Evolutionary conservation across 1,284 basidiomycete genomes (phyloP), one percentile per base, ranked within the genome.

Genomic region (Vanrija sp.): DNA sequence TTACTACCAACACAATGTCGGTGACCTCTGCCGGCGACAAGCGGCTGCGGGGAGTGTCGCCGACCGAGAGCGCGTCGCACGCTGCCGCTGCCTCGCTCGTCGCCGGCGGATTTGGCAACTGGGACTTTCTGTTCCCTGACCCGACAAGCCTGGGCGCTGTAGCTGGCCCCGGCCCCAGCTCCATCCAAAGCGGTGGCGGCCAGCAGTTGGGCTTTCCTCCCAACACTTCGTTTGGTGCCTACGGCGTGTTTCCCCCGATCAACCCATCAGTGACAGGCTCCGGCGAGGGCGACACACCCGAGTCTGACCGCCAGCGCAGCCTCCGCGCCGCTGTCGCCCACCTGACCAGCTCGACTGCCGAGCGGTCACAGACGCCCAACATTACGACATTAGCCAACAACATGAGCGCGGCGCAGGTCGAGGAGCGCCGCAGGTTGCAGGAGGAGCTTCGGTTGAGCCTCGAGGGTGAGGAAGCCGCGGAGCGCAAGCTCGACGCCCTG

Each of bases 401-500:
- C 43, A 55, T 69, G 61, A 67, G 64, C 3, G 53, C 57, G 3
- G 59, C 54, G 6, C 65, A 72, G 48, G 57, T 72, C n/a, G 65
- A 64, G 38, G 66, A 65, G 55, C 60, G 69, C 26, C 55, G 58
- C 21, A 53, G 57, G 39, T 55, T 66, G 23, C 66, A 70, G 51
- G 63, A 69, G 34, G 61, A 66, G 44, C 50, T 72, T 39, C 62
- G 64, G 25, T 52, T 60, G 49, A 61, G 51, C n/a, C 60, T 72
- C 52, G 55, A 63, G 43, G 63, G 64, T 52, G 58, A 64, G 46
- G 49, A 60, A 51, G 62, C 54, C 18, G 51, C 54, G 5, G 68
- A 69, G 40, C 52, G 64, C 39, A 73, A 69, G 54, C 63, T 63
- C 21, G 72, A 73, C 52, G 65, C 71, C 3, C 62, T 73, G 54